These are phyloP conservation scores for Daldinia vernicosa DNA, from an alignment of 495 filamentous ascomycete genomes.

Conservation along the genomic window DNA sequence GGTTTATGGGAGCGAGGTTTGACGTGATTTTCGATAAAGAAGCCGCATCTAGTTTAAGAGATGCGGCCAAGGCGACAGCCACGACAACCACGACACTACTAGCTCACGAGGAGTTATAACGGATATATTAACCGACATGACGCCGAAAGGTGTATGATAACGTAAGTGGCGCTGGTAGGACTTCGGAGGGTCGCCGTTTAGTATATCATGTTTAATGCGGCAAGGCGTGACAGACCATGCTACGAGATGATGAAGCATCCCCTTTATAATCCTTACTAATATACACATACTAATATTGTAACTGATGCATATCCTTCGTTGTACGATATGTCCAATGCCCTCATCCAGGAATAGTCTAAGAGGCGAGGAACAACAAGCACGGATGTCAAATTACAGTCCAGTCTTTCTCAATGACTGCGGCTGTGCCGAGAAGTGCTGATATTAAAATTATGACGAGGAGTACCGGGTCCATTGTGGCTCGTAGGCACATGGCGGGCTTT, in stretches of 20 bases:
- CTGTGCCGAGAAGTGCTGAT: conserved; percentile 89
- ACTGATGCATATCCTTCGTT: neutral
- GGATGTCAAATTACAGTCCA: conserved; percentile 99
- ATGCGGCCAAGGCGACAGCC: conserved; percentile 36
- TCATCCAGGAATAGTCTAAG: neutral
- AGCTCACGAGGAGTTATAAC: conserved; percentile 56
- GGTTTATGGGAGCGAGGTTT: conserved; percentile 69
- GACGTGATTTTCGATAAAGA: conserved; percentile 57
- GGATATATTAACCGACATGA: conserved; percentile 6
- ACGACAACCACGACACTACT: conserved; percentile 31
- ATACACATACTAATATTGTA: conserved; percentile 31
- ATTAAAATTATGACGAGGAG: conserved; percentile 53
- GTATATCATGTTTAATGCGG: neutral
- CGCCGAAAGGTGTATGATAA: conserved; percentile 14
- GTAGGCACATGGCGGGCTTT: conserved; percentile 43
- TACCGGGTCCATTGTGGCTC: conserved; percentile 45
- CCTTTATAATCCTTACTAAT: conserved; percentile 32
- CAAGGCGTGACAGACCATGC: conserved; percentile 12
- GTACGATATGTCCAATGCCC: neutral
- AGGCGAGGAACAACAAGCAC: conserved; percentile 66
- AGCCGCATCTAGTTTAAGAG: conserved; percentile 39
- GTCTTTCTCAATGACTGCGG: conserved; percentile 79
- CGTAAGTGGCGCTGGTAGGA: conserved; percentile 2
- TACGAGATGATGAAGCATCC: conserved; percentile 13
- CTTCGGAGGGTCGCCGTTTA: conserved; percentile 9